phyloP scores from a whole-genome alignment of 164 flowering plant species.

The Magnolia kwangsiensis region DNA sequence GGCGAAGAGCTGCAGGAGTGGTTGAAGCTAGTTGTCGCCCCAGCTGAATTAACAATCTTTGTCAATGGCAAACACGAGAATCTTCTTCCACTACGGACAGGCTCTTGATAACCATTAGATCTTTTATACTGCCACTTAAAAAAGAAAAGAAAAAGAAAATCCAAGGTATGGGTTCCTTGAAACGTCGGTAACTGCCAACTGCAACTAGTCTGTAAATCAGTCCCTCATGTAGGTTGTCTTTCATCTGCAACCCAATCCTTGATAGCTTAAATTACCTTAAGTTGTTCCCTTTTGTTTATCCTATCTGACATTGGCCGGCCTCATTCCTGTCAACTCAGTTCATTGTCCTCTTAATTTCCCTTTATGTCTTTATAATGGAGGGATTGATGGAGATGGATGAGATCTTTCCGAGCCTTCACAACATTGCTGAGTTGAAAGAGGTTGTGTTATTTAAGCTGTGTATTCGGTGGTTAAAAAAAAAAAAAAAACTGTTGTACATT shows the following conservation, averaged over 20 bases:
- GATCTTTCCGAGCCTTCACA: not conserved
- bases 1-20: conserved; percentile 87
- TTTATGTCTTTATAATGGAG: not conserved
- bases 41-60: conserved; percentile 62
- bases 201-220: not conserved
- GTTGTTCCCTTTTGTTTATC: not conserved
- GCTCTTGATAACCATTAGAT: conserved; percentile 13
- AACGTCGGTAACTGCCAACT: not conserved
- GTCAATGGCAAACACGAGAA: conserved; percentile 56
- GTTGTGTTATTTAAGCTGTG: conserved; percentile 1
- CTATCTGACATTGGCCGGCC: not conserved
- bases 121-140: not conserved
- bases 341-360: not conserved
- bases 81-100: conserved; percentile 41
- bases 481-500: conserved; percentile 8
- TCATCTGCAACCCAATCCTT: not conserved
- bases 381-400: not conserved
- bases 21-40: conserved; percentile 85
- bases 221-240: not conserved
- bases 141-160: not conserved
- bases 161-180: not conserved
- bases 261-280: not conserved
- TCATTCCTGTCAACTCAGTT: not conserved
- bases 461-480: not conserved
- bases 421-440: not conserved